Conservation (phyloP, 1,139 yeast genomes). For the Lodderomyces beijingensis region DNA sequence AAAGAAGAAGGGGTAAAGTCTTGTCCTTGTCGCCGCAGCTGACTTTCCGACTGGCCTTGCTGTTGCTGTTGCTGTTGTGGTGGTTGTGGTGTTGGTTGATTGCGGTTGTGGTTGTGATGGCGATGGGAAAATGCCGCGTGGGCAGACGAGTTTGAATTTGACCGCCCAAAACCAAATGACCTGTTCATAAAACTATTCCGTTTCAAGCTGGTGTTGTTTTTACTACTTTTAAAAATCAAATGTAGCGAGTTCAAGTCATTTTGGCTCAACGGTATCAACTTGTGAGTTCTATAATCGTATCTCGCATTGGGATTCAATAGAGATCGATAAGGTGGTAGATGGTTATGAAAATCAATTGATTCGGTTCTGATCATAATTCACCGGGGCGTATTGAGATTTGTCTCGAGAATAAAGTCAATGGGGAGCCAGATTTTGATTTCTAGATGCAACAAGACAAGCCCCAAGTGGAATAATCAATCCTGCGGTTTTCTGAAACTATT, state of each 20-base stretch:
- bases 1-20: not conserved
- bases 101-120: not conserved
- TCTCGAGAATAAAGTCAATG: too few relatives aligned
- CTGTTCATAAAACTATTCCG: not conserved
- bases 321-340: conserved; percentile 45
- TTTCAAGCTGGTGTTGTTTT: not conserved
- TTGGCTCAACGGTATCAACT: conserved; percentile 35
- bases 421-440: too few relatives aligned
- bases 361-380: conserved; percentile 5
- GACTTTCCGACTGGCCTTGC: not conserved
- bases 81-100: too few relatives aligned
- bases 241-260: conserved; percentile 22
- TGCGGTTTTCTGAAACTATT: too few relatives aligned
- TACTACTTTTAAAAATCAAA: conserved; percentile 9
- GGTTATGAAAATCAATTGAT: conserved; percentile 27
- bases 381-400: not conserved
- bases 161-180: too few relatives aligned
- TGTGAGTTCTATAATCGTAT: conserved; percentile 41
- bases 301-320: conserved; percentile 38
- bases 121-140: too few relatives aligned
- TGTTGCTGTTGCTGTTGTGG: not conserved
- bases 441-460: too few relatives aligned
- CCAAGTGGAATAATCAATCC: too few relatives aligned
- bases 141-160: too few relatives aligned
- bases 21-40: not conserved